Percentiles rank a stretch among this genome's conserved stretches.
Conservation (phyloP, 148 eudicot genomes). For the Polygonum aviculare region DNA sequence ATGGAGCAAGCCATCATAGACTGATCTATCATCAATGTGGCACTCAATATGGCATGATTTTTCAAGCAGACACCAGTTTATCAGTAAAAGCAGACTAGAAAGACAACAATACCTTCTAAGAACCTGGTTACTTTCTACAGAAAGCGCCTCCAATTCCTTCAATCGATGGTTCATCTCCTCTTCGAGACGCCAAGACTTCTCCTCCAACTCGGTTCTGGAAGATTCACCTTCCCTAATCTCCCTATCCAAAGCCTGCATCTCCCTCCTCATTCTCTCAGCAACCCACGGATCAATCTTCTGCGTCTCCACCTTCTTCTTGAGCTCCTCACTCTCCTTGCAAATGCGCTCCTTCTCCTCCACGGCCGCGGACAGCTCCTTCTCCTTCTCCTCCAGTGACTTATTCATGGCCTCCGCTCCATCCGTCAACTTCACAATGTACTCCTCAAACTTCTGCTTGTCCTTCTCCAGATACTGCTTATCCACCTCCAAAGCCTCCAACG, state of each 20-base stretch:
- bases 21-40: too few relatives aligned
- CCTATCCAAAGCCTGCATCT: constrained; percentile 67
- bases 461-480: constrained; percentile 41
- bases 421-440: constrained; percentile 30
- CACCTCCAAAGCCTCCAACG: constrained; percentile 47
- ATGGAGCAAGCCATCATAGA: neutral
- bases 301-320: constrained; percentile 56
- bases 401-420: constrained; percentile 28
- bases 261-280: constrained; percentile 95
- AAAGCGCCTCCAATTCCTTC: constrained; percentile 66
- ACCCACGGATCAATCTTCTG: constrained; percentile 73
- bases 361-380: constrained; percentile 53
- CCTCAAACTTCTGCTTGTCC: constrained; percentile 61
- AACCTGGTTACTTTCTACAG: constrained; percentile 74
- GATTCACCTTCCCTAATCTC: constrained; percentile 71
- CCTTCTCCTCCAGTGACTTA: constrained; percentile 63
- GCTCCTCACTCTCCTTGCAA: constrained; percentile 72
- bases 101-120: constrained; percentile 45
- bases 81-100: neutral
- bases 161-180: constrained; percentile 40
- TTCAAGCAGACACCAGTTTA: neutral
- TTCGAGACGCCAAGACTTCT: constrained; percentile 79
- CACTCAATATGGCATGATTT: neutral
- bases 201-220: constrained; percentile 71
- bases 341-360: constrained; percentile 39